phyloP scores from a whole-genome alignment of 495 filamentous ascomycete genomes.

The Aspergillus sclerotioniger region DNA sequence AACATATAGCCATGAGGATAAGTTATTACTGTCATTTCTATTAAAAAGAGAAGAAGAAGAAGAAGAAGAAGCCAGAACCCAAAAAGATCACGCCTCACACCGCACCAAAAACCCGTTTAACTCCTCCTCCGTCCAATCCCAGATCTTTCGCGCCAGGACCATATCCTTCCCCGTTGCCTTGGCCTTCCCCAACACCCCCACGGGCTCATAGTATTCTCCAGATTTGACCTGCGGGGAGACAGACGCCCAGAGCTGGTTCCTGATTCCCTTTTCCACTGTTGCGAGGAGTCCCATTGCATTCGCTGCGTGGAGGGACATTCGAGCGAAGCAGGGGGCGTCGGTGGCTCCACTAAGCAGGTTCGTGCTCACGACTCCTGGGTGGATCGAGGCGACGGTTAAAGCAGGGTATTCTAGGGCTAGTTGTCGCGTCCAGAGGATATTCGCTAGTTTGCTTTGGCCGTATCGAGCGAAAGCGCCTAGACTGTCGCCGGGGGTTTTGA shows the following conservation, averaged over 20 bases:
- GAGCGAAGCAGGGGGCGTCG: background rate
- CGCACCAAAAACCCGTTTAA: background rate
- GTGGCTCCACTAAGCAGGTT: conserved; percentile 29
- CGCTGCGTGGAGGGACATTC: conserved; percentile 4
- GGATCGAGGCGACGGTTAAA: conserved; percentile 35
- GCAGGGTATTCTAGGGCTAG: conserved; percentile 39
- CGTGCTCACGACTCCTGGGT: conserved; percentile 37
- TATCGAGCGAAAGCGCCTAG: conserved; percentile 28
- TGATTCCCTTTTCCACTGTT: conserved; percentile 29
- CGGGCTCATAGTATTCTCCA: conserved; percentile 48
- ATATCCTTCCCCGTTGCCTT: conserved; percentile 26
- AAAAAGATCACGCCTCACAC: too few species aligned
- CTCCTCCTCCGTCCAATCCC: conserved; percentile 47
- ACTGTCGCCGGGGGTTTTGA: background rate
- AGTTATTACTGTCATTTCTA: too few species aligned
- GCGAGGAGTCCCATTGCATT: background rate
- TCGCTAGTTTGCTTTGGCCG: conserved; percentile 49
- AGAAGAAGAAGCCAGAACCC: too few species aligned
- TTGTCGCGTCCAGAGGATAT: conserved; percentile 42
- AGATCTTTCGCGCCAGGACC: conserved; percentile 43
- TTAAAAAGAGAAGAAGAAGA: too few species aligned
- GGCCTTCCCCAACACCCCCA: conserved; percentile 31
- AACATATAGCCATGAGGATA: too few species aligned
- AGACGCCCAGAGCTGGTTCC: conserved; percentile 53
- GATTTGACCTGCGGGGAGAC: conserved; percentile 24